A percentile compares a stretch with the other conserved stretches of the same genome.
Evolutionary conservation across 441 rosid genomes (phyloP).

Genomic region (Corymbia calophylla): DNA sequence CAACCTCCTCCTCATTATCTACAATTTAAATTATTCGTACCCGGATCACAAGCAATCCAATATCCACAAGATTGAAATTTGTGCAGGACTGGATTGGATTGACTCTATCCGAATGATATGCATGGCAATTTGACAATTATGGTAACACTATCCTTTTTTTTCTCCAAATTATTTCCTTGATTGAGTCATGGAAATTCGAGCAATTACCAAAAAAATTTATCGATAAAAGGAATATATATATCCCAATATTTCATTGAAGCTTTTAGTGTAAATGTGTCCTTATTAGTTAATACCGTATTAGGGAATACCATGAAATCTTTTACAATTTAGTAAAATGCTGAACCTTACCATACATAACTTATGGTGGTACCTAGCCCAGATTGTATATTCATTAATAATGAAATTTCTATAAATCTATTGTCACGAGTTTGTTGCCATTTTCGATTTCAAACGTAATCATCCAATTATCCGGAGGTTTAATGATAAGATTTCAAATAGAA

Average conservation of each 20-base stretch:
- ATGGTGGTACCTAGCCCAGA: accelerated
- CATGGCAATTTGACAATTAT: background rate
- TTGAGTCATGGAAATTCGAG: background rate
- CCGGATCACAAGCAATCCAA: background rate
- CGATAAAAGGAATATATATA: background rate
- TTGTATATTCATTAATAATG: background rate
- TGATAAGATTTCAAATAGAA: background rate
- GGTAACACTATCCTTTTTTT: background rate
- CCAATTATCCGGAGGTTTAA: background rate
- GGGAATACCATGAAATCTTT: background rate
- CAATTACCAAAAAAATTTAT: too few species aligned
- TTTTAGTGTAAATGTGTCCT: background rate
- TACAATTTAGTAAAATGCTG: background rate
- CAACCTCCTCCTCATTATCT: background rate
- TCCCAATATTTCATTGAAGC: background rate
- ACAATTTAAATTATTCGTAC: background rate
- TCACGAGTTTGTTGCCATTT: background rate
- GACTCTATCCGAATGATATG: background rate
- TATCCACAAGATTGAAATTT: background rate
- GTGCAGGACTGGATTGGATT: background rate
- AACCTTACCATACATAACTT: background rate
- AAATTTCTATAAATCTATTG: background rate
- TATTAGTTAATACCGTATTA: background rate
- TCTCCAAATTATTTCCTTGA: background rate
- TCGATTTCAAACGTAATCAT: background rate